These are phyloP conservation scores for Eimeria necatrix DNA, from an alignment of 169 alveolate species.

Conservation along the genomic window DNA sequence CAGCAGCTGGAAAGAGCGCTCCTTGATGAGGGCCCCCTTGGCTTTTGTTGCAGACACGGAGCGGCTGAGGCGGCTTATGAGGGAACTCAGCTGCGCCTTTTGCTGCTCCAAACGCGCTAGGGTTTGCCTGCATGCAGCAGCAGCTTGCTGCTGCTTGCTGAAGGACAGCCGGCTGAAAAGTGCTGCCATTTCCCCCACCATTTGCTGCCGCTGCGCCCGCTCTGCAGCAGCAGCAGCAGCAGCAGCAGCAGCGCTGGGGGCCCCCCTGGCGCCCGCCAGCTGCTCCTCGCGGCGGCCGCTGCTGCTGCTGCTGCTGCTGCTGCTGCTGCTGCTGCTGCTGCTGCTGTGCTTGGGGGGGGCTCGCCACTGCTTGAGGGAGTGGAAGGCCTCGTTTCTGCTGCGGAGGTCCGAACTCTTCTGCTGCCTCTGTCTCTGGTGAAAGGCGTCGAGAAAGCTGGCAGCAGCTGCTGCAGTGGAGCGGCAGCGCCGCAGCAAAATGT, in stretches of 20 bases:
- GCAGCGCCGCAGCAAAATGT: too few species aligned
- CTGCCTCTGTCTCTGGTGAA: constrained; percentile 39
- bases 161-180: constrained; percentile 31
- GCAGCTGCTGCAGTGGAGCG: background rate
- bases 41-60: constrained; percentile 1
- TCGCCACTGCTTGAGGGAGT: constrained; percentile 49
- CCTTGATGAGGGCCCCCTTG: constrained; percentile 45
- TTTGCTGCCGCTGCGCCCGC: background rate
- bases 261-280: background rate
- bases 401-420: background rate
- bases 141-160: background rate
- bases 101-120: constrained; percentile 31
- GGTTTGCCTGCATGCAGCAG: constrained; percentile 23
- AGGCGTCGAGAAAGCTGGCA: constrained; percentile 50
- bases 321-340: background rate
- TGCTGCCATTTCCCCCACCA: constrained; percentile 57
- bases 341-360: constrained; percentile 51
- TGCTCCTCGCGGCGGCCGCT: background rate
- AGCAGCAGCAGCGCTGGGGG: background rate
- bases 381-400: constrained; percentile 45
- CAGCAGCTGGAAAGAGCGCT: constrained; percentile 47
- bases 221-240: background rate
- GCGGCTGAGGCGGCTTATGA: background rate
- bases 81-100: background rate
- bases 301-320: background rate